Evolutionary conservation across 2,329 filamentous ascomycete genomes (phyloP).

Genomic region (Orbilia ellipsospora): DNA sequence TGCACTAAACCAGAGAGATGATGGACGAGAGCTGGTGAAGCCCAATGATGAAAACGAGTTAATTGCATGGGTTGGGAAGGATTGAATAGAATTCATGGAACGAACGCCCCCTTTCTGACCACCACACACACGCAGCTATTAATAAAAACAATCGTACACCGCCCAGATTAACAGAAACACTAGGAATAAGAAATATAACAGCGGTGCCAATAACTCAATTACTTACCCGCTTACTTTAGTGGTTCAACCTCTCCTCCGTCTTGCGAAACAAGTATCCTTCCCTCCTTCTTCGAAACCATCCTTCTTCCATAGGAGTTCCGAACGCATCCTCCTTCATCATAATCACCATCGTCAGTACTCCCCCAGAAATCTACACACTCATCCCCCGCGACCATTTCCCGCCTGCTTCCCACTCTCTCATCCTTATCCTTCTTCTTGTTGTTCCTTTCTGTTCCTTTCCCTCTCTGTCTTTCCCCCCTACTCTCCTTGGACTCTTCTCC

Average conservation of each 20-base stretch:
- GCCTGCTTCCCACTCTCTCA: neutral
- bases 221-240: neutral
- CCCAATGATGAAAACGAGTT: neutral
- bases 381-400: neutral
- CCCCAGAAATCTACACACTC: neutral
- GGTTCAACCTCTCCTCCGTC: neutral
- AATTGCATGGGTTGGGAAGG: neutral
- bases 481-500: neutral
- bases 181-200: too few species aligned
- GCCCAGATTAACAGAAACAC: neutral
- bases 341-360: neutral
- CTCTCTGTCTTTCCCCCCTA: neutral
- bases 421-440: neutral
- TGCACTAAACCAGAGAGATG: too few species aligned
- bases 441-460: neutral
- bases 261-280: neutral
- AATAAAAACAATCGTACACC: neutral
- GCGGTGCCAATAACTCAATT: neutral
- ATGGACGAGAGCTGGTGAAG: too few species aligned
- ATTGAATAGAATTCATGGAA: neutral
- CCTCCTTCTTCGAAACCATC: neutral
- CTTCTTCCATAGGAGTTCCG: neutral
- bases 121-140: conserved; percentile 3
- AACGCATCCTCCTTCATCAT: neutral
- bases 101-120: conserved; percentile 18